phyloP scores from a whole-genome alignment of 1,284 basidiomycete genomes.

The Moesziomyces antarcticus region DNA sequence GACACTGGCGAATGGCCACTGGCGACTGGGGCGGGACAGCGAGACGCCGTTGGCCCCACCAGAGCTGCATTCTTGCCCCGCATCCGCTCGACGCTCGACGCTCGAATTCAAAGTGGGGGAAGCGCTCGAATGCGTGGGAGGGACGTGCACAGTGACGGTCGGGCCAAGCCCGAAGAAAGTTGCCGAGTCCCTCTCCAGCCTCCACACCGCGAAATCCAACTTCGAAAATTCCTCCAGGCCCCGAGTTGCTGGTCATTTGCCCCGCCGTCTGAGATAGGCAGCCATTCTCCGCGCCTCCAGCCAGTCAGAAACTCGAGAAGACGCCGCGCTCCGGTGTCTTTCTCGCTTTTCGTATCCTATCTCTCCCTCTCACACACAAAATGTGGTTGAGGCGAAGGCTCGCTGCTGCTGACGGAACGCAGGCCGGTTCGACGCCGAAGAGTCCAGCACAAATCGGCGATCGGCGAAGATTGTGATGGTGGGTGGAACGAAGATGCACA shows the following conservation, averaged over 20 bases:
- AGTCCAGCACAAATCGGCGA: too few species aligned
- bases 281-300: background rate
- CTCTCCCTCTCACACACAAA: too few species aligned
- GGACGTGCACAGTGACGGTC: constrained; percentile 1
- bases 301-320: constrained; percentile 12
- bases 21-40: background rate
- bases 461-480: background rate
- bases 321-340: constrained; percentile 35
- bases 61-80: background rate
- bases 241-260: too few species aligned
- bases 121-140: background rate
- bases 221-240: background rate
- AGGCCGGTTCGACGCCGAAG: too few species aligned
- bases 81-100: background rate
- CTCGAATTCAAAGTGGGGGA: background rate
- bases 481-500: background rate
- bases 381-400: background rate
- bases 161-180: background rate
- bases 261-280: background rate
- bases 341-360: background rate
- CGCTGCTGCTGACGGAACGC: background rate
- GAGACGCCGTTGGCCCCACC: too few species aligned
- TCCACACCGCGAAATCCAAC: background rate
- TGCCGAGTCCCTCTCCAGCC: background rate
- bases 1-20: background rate